Percentiles rank a stretch among this genome's conserved stretches.
These are phyloP conservation scores for Cubamyces lactineus DNA, from an alignment of 768 basidiomycete genomes.

Conservation along the genomic window DNA sequence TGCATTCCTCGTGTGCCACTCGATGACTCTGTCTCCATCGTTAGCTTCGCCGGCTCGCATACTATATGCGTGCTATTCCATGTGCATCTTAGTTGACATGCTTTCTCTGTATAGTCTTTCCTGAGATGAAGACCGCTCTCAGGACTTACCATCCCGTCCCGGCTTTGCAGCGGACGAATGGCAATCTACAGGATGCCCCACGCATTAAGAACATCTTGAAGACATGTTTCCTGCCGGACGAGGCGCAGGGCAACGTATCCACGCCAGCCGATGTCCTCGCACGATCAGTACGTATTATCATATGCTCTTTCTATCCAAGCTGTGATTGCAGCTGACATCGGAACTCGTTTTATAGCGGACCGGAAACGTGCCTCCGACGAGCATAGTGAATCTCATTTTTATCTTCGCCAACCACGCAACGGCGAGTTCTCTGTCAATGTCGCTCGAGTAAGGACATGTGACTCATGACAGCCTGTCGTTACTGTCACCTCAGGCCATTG, in stretches of 20 bases:
- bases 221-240: slow-evolving; percentile 53
- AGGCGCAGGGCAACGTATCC: slow-evolving; percentile 47
- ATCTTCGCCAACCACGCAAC: slow-evolving; percentile 59
- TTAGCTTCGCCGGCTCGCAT: neutral
- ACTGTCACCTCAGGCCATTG: slow-evolving; percentile 31
- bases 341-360: slow-evolving; percentile 32
- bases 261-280: slow-evolving; percentile 61
- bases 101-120: slow-evolving; percentile 55
- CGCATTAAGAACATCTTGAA: slow-evolving; percentile 79
- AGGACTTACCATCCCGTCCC: slow-evolving; percentile 82
- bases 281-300: slow-evolving; percentile 48
- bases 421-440: slow-evolving; percentile 32
- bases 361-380: slow-evolving; percentile 67
- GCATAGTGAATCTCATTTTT: slow-evolving; percentile 71
- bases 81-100: neutral
- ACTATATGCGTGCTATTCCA: neutral
- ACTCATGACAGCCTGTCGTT: neutral
- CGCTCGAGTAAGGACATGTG: neutral
- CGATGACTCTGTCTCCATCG: neutral
- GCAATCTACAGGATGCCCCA: slow-evolving; percentile 77
- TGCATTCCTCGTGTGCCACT: neutral
- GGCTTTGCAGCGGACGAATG: slow-evolving; percentile 65
- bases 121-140: slow-evolving; percentile 78
- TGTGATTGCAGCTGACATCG: slow-evolving; percentile 8
- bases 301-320: slow-evolving; percentile 1